Percentiles rank a stretch among this genome's conserved stretches.
These are phyloP conservation scores for Aspergillus sp. DNA, from an alignment of 2,329 filamentous ascomycete genomes.

Conservation along the genomic window DNA sequence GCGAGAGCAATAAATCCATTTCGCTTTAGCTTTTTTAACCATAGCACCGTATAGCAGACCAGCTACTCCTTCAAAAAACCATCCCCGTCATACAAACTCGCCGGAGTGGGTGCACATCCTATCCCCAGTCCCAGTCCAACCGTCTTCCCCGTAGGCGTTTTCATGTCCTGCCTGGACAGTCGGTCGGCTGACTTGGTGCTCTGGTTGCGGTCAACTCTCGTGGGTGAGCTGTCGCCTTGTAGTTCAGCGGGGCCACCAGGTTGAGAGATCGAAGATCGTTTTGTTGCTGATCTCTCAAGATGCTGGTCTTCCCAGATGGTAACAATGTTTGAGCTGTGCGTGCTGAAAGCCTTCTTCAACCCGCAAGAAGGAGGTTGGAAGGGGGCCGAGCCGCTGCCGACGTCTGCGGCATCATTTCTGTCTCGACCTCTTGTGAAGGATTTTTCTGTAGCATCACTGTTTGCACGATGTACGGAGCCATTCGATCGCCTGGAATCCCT, in stretches of 20 bases:
- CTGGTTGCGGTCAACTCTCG: background rate
- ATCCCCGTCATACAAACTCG: slow-evolving; percentile 43
- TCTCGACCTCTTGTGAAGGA: slow-evolving; percentile 7
- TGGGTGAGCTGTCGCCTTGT: slow-evolving; percentile 2
- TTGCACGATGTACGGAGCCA: slow-evolving; percentile 21
- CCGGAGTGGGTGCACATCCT: slow-evolving; percentile 29
- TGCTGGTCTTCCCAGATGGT: slow-evolving; percentile 38
- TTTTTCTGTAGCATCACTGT: slow-evolving; percentile 13
- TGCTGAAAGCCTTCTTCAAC: slow-evolving; percentile 6
- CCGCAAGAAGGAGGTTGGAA: slow-evolving; percentile 4
- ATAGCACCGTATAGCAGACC: background rate
- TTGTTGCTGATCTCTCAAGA: slow-evolving; percentile 9
- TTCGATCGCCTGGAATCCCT: slow-evolving; percentile 23
- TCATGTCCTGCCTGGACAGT: slow-evolving; percentile 15
- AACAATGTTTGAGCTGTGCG: slow-evolving; percentile 20
- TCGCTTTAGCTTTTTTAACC: background rate
- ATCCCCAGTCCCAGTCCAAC: slow-evolving; percentile 25
- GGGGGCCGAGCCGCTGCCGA: background rate
- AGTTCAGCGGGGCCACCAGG: slow-evolving; percentile 8
- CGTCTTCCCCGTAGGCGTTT: slow-evolving; percentile 22
- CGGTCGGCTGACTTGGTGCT: slow-evolving; percentile 6
- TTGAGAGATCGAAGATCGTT: slow-evolving; percentile 11
- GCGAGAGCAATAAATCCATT: slow-evolving; percentile 1
- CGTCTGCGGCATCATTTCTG: slow-evolving; percentile 2
- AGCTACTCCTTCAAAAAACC: slow-evolving; percentile 33